Conservation (phyloP, 2,329 filamentous ascomycete genomes). For the Neonectria ditissima region DNA sequence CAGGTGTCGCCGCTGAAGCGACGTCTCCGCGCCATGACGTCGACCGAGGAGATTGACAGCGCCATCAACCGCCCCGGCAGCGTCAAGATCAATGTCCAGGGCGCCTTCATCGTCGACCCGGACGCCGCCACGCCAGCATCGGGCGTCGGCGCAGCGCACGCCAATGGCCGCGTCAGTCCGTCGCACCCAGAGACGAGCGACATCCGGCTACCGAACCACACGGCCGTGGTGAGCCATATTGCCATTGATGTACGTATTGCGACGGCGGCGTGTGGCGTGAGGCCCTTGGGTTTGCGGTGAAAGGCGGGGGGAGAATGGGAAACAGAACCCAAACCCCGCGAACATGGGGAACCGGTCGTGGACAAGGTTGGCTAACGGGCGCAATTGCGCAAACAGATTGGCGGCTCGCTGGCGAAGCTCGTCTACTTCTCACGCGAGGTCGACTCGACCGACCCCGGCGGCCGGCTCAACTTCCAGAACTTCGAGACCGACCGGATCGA, state of each 20-base stretch:
- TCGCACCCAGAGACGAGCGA: conserved; percentile 81
- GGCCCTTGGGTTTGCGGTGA: background rate
- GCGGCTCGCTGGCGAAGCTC: conserved; percentile 93
- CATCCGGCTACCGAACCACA: conserved; percentile 96
- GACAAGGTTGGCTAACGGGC: conserved; percentile 32
- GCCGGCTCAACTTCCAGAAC: conserved; percentile 92
- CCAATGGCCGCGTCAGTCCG: conserved; percentile 60
- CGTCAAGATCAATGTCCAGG: conserved; percentile 95
- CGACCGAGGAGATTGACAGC: conserved; percentile 69
- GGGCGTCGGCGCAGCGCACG: conserved; percentile 43
- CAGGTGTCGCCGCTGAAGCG: conserved; percentile 32
- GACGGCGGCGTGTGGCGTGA: conserved; percentile 6
- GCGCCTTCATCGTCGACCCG: conserved; percentile 95
- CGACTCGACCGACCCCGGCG: conserved; percentile 82
- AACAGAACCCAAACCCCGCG: background rate
- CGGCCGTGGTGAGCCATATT: conserved; percentile 93
- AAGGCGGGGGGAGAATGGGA: conserved; percentile 19
- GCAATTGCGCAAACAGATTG: conserved; percentile 72
- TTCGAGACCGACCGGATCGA: conserved; percentile 97
- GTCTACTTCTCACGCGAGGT: conserved; percentile 96
- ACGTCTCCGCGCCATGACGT: conserved; percentile 54
- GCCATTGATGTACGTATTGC: conserved; percentile 84
- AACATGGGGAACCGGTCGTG: background rate
- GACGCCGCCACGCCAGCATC: conserved; percentile 68
- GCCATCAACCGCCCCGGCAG: conserved; percentile 73